Percentiles rank a stretch among this genome's conserved stretches.
Conservation (phyloP, 1,284 basidiomycete species). For the Malassezia psittaci region DNA sequence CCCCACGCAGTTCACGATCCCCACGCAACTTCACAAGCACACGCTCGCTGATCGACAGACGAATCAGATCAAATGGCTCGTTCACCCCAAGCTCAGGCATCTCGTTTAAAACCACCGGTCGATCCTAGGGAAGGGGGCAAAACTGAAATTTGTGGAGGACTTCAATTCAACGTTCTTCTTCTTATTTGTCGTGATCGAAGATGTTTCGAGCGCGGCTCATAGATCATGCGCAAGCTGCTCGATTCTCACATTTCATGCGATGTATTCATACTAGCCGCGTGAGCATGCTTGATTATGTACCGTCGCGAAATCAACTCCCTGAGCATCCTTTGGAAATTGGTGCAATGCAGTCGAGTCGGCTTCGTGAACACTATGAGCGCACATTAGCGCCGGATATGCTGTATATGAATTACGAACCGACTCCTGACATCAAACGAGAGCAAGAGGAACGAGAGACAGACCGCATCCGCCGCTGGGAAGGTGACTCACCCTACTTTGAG, state of each 20-base stretch:
- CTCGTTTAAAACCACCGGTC: neutral
- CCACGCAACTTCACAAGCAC: constrained; percentile 92
- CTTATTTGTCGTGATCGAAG: neutral
- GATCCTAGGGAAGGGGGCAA: neutral
- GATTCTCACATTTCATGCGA: neutral
- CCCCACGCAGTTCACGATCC: constrained; percentile 81
- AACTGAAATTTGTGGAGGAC: too few relatives aligned
- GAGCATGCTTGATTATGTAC: constrained; percentile 7
- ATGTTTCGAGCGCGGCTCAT: constrained; percentile 4
- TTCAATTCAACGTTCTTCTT: too few relatives aligned
- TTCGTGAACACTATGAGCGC: constrained; percentile 71
- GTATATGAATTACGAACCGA: constrained; percentile 76
- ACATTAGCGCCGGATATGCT: constrained; percentile 77
- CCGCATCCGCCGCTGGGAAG: constrained; percentile 60
- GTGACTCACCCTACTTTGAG: constrained; percentile 66
- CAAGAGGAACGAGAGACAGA: constrained; percentile 14
- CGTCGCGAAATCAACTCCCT: constrained; percentile 26
- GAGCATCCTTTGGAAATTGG: constrained; percentile 47
- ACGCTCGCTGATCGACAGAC: constrained; percentile 86
- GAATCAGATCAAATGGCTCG: constrained; percentile 96
- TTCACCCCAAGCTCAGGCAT: constrained; percentile 52
- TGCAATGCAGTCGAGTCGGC: constrained; percentile 62
- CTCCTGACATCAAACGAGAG: constrained; percentile 10
- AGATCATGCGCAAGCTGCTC: neutral
- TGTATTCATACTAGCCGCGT: neutral